Evolutionary conservation across 352 stramenopile species (phyloP).

Genomic region (Globisporangium spiculum): DNA sequence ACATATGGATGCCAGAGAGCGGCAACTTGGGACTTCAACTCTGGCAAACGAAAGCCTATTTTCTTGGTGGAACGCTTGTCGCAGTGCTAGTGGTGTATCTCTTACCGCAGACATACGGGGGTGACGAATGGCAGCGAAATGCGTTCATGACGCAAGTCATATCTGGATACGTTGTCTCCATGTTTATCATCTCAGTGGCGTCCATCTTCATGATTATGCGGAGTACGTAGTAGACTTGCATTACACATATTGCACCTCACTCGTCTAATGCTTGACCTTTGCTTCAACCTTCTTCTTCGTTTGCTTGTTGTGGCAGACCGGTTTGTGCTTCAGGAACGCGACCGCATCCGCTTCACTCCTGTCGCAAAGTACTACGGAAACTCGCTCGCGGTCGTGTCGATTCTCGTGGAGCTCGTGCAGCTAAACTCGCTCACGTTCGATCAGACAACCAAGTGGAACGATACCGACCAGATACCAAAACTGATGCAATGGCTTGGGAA

Average conservation of each 20-base stretch:
- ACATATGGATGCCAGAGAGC: conserved; percentile 63
- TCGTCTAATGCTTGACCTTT: background rate
- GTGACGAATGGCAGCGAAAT: conserved; percentile 20
- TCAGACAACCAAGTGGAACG: conserved; percentile 46
- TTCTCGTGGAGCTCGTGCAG: conserved; percentile 53
- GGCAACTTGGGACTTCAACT: conserved; percentile 43
- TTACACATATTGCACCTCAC: background rate
- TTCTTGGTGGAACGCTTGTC: conserved; percentile 28
- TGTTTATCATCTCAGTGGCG: conserved; percentile 40
- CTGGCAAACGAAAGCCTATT: conserved; percentile 46
- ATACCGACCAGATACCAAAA: conserved; percentile 40
- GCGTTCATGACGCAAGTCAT: conserved; percentile 38
- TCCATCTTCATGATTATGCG: conserved; percentile 13
- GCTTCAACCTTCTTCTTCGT: background rate
- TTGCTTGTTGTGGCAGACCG: conserved; percentile 28
- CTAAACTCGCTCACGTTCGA: conserved; percentile 64
- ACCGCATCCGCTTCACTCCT: conserved; percentile 42
- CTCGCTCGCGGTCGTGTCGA: conserved; percentile 31
- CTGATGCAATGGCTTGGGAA: conserved; percentile 38
- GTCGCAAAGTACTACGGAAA: conserved; percentile 55
- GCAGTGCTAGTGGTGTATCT: conserved; percentile 19
- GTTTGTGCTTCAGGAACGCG: conserved; percentile 53
- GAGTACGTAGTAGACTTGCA: conserved; percentile 22
- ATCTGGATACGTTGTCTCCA: conserved; percentile 30
- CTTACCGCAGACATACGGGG: conserved; percentile 4